Base-by-base conservation (phyloP, 1,284 basidiomycete species). In the Fomitopsis betulina region DNA sequence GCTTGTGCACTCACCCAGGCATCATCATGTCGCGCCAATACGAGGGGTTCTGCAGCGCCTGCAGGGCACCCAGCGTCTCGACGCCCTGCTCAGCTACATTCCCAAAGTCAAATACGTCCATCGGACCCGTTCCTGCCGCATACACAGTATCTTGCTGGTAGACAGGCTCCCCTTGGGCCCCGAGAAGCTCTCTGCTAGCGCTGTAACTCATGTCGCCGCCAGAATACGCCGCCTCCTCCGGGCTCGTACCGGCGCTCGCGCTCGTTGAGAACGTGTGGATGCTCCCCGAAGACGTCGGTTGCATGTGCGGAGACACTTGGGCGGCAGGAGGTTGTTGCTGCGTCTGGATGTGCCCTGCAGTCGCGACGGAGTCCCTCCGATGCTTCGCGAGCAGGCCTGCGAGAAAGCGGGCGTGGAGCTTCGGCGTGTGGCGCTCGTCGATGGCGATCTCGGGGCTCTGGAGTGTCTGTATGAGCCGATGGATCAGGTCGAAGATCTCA, bases 21-120 rank as follows among this genome's bases (percentile, higher is more conserved):
- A 91, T 88, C 85, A 91, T 85, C 83, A 89, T 86, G 55, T 82
- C 87, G 38, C 81, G 73, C 87, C 87, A 90, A 79, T 84, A 91
- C 27, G 75, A 78, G 1, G 85, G 84, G 57, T 84, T 89, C 63
- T 87, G 84, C 57, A 91, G 74, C 21, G 83, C 83, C 58, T 84
- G 79, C 84, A 92, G 87, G 27, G 87, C 81, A 3, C 87, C 88
- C 57, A 89, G 75, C 70, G 84, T 79, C 51, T 68, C 63, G 39
- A 59, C 43, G 52, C 61, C 58, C 49, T 62, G 54, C 49, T 58
- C 60, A 40, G 30, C 61, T 42, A 51, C 54, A 45, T 43, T 15
- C n/a, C 58, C 62, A 30, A 68, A 67, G 56, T 67, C 64, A 58
- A 63, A 63, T 55, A 66, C 58, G 42, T 63, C 62, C 55, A 55